These are phyloP conservation scores for Paecilomyces sp. DNA, from an alignment of 2,329 filamentous ascomycete genomes.

Conservation along the genomic window DNA sequence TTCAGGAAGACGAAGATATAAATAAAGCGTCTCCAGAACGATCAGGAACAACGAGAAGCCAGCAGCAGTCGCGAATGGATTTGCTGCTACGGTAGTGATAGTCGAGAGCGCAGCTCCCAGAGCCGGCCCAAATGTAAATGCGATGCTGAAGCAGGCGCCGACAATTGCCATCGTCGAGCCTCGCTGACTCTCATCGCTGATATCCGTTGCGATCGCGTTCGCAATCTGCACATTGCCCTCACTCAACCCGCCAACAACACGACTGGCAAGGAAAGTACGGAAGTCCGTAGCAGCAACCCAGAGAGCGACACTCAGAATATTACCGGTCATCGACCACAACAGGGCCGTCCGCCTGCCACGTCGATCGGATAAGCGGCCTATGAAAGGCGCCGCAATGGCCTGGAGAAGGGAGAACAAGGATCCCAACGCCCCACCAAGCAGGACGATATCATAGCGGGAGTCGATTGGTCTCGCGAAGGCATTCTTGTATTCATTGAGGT, in stretches of 20 bases:
- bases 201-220: constrained; percentile 92
- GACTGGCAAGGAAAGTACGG: constrained; percentile 88
- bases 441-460: constrained; percentile 91
- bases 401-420: constrained; percentile 92
- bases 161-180: constrained; percentile 94
- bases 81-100: constrained; percentile 70
- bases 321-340: constrained; percentile 85
- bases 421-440: constrained; percentile 86
- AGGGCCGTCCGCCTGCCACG: constrained; percentile 83
- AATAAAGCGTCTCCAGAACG: constrained; percentile 76
- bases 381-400: constrained; percentile 84
- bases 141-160: constrained; percentile 91
- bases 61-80: constrained; percentile 90
- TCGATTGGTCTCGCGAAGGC: constrained; percentile 89
- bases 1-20: constrained; percentile 80
- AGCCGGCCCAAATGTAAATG: constrained; percentile 92
- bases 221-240: constrained; percentile 97
- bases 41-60: constrained; percentile 81
- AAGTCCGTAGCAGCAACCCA: constrained; percentile 95
- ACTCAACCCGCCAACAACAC: constrained; percentile 84
- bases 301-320: constrained; percentile 84
- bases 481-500: constrained; percentile 90
- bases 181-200: constrained; percentile 76
- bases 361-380: constrained; percentile 79
- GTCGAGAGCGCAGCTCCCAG: constrained; percentile 80